These are phyloP conservation scores for Neovahlkampfia damariscottae DNA, from an alignment of 78 protist genomes.

Conservation along the genomic window DNA sequence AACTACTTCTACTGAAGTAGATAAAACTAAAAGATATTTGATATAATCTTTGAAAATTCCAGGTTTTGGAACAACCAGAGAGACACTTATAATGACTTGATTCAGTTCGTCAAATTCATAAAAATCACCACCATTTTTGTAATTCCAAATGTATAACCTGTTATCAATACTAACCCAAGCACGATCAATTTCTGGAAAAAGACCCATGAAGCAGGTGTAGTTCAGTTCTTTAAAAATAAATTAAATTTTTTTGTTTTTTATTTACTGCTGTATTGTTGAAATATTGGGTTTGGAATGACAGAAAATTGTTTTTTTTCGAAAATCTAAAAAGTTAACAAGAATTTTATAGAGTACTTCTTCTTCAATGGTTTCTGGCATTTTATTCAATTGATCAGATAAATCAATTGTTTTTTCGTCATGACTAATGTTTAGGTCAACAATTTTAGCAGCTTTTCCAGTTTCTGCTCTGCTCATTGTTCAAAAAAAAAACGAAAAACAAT, in stretches of 20 bases:
- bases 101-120: conserved; percentile 6
- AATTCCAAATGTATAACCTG: conserved; percentile 17
- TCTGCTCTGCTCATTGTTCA: no score
- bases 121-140: conserved; percentile 7
- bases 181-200: conserved; percentile 24
- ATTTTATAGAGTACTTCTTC: no score
- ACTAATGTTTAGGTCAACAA: no score
- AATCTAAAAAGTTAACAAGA: no score
- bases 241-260: neutral
- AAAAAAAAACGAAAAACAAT: no score
- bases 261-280: neutral
- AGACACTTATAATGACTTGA: conserved; percentile 21
- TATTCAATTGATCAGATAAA: no score
- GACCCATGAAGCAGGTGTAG: conserved; percentile 23
- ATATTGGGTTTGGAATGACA: neutral
- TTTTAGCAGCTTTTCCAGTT: no score
- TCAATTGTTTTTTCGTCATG: no score
- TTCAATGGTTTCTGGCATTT: no score
- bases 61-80: neutral
- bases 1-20: conserved; percentile 19
- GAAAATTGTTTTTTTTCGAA: neutral
- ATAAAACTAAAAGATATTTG: neutral
- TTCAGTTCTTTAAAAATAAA: neutral
- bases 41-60: conserved; percentile 13
- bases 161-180: conserved; percentile 33